Conservation (phyloP, 257 asterid genomes). For the Solanum chiquidenum region DNA sequence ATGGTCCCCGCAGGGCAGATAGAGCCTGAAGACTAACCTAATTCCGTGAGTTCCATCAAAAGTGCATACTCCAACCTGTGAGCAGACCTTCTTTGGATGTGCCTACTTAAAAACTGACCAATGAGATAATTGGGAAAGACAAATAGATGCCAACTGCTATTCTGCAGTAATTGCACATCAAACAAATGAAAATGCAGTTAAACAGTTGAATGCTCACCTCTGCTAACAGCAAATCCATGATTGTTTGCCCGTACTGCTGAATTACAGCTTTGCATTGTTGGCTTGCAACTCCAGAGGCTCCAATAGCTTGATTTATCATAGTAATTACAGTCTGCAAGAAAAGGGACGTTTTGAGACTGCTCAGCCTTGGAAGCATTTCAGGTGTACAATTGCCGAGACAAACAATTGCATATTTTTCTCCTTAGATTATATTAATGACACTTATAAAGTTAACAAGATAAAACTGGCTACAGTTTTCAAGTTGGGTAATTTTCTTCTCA, state of each 20-base stretch:
- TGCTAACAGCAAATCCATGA: conserved; percentile 58
- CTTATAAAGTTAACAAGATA: background rate
- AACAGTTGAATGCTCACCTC: conserved; percentile 34
- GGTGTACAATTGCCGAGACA: background rate
- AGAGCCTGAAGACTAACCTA: conserved; percentile 33
- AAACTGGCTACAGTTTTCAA: background rate
- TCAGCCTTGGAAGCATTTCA: background rate
- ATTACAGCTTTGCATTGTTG: conserved; percentile 95
- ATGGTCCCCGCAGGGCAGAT: background rate
- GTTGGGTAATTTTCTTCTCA: background rate
- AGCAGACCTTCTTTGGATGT: conserved; percentile 70
- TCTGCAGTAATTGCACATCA: background rate
- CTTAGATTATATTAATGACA: background rate
- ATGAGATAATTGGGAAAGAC: background rate
- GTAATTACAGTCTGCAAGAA: conserved; percentile 56
- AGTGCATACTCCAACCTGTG: conserved; percentile 78
- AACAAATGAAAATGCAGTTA: background rate
- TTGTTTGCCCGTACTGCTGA: conserved; percentile 72
- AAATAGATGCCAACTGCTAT: background rate
- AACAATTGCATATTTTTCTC: background rate
- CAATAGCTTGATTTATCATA: conserved; percentile 96
- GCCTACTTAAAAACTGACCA: conserved; percentile 31
- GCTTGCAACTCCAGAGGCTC: conserved; percentile 90
- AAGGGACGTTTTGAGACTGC: background rate
- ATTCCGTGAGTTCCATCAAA: conserved; percentile 85